A percentile compares a stretch with the other conserved stretches of the same genome.
Conservation (phyloP, 306 rosid genomes). For the Geum urbanum region DNA sequence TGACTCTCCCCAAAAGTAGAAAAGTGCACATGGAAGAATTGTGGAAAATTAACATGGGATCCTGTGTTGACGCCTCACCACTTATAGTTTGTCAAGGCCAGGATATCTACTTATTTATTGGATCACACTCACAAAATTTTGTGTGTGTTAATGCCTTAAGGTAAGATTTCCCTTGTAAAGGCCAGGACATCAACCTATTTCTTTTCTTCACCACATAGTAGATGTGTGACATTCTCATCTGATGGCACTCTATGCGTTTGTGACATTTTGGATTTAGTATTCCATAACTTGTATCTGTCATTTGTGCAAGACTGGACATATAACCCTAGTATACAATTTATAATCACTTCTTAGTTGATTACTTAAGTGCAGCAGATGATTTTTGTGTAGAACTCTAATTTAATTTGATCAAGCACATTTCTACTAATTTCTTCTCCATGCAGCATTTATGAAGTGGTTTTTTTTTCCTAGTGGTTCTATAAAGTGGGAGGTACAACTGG, state of each 20-base stretch:
- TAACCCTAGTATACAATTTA: not conserved
- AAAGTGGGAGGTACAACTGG: constrained; percentile 77
- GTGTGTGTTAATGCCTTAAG: constrained; percentile 71
- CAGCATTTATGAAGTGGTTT: not conserved
- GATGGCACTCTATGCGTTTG: not conserved
- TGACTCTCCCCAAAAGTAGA: constrained; percentile 37
- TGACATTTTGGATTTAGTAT: not conserved
- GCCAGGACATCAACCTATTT: no score
- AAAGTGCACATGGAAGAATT: constrained; percentile 42
- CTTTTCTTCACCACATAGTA: not conserved
- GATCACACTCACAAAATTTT: constrained; percentile 87
- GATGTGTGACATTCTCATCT: not conserved
- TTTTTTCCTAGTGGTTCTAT: constrained; percentile 66
- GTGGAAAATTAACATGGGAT: constrained; percentile 81
- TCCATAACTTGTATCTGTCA: not conserved
- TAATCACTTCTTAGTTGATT: no score
- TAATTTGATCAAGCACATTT: constrained; percentile 3
- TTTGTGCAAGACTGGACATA: not conserved
- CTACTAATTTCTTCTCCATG: not conserved
- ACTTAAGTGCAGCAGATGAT: no score
- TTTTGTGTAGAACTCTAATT: not conserved
- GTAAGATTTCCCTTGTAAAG: constrained; percentile 35
- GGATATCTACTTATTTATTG: constrained; percentile 63
- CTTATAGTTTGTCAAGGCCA: constrained; percentile 52
- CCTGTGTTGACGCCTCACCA: constrained; percentile 97